A percentile compares a stretch with the other conserved stretches of the same genome.
Conservation (phyloP, 495 filamentous ascomycete genomes). For the Cryomyces minteri region DNA sequence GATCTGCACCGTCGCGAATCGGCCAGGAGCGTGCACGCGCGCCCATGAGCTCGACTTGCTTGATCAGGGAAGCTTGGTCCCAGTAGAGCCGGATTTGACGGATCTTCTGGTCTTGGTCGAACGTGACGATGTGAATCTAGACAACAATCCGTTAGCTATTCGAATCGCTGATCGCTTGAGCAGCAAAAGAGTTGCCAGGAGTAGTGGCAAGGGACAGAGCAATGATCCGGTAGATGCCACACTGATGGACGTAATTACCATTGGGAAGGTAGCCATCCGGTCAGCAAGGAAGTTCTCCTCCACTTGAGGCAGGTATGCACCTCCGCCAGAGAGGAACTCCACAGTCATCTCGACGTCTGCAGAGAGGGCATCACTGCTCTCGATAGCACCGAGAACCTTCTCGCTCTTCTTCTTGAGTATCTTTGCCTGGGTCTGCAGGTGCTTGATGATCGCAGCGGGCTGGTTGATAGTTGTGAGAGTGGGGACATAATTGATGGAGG, state of each 20-base stretch:
- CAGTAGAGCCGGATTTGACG: slow-evolving; percentile 72
- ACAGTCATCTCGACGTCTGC: slow-evolving; percentile 68
- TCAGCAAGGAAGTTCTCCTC: slow-evolving; percentile 93
- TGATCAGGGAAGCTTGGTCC: slow-evolving; percentile 88
- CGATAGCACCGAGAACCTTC: slow-evolving; percentile 50
- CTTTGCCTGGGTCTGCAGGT: slow-evolving; percentile 44
- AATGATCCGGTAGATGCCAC: background rate
- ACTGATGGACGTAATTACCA: slow-evolving; percentile 39
- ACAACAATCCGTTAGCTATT: slow-evolving; percentile 15
- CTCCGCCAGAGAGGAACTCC: slow-evolving; percentile 65
- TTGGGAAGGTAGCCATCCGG: slow-evolving; percentile 57
- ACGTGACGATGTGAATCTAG: slow-evolving; percentile 80
- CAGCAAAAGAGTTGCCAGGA: too few species aligned
- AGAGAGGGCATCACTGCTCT: slow-evolving; percentile 47
- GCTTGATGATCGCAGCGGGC: slow-evolving; percentile 54
- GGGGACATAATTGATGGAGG: slow-evolving; percentile 79
- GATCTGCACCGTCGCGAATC: slow-evolving; percentile 76
- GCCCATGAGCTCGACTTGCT: slow-evolving; percentile 86
- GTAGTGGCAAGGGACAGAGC: background rate
- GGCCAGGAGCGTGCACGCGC: slow-evolving; percentile 79
- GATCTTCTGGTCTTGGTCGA: slow-evolving; percentile 60
- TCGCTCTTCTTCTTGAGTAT: slow-evolving; percentile 66
- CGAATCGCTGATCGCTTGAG: background rate
- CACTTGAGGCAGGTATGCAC: slow-evolving; percentile 70
- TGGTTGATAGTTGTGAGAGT: slow-evolving; percentile 60